Base-by-base conservation (phyloP, 768 basidiomycete species). In the Boletus tomentosulus region DNA sequence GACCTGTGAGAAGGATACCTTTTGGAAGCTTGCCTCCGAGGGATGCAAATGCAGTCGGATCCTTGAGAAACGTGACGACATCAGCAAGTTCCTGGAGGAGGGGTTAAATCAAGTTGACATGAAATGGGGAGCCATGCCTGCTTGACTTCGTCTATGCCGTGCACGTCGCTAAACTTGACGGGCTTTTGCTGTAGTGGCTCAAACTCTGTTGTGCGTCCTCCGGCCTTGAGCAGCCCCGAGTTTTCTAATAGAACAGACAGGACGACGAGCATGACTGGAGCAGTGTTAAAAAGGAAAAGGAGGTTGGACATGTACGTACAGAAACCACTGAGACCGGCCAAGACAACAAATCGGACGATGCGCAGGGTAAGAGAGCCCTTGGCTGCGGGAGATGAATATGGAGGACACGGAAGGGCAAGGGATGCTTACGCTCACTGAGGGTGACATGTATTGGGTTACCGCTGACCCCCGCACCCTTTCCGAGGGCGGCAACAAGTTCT, bases 111-210 rank as follows among this genome's bases (percentile, higher is more conserved):
- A 16, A 27, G 22, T 19, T 0, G 25, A 10, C 11, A 22, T 9
- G 3, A 10, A 4, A 15, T 41, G 51, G 35, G 39, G n/a, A 54
- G n/a, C 69, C 78, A 39, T 48, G 87, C 94, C 66, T 88, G 84
- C 72, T 98, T 98, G 34, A 90, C 97, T 71, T 99, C 97, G 61
- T 98, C 97, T 27, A 96, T 89, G 30, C 97, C 97, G 59, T 98
- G 95, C 6, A 99, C 94, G 71, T 99, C 97, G 57, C 82, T 85
- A 66, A 99, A 98, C 63, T 82, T 94, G 71, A 95, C 87, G 1
- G 83, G 77, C 62, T 89, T 91, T 30, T 86, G 89, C 66, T 87
- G 80, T 3, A 80, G 73, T 7, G 92, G 88, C 61, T 94, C 87
- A 63, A 94, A 98, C 62, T 95, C 86, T 27, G 85, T 73, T 56